phyloP scores from a whole-genome alignment of 352 stramenopile genomes.

The Globisporangium paroecandrum region DNA sequence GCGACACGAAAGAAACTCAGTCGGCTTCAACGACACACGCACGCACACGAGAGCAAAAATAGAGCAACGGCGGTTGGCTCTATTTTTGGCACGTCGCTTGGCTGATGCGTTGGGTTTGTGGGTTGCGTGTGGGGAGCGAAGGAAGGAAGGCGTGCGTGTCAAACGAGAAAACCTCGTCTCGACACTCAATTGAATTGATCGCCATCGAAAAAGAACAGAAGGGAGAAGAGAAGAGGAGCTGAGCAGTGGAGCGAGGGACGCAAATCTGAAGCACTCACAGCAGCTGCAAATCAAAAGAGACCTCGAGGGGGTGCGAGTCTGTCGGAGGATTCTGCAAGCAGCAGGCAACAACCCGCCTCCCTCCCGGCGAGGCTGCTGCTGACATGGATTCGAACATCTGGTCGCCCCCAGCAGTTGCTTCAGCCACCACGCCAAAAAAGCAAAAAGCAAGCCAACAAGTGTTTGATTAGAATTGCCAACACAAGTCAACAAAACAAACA shows the following conservation, averaged over 20 bases:
- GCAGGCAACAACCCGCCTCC: too few species aligned
- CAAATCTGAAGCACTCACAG: too few species aligned
- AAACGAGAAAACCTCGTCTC: not conserved
- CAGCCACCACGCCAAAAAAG: not conserved
- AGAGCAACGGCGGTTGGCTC: not conserved
- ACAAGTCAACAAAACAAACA: not conserved
- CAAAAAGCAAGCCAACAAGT: not conserved
- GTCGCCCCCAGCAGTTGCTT: too few species aligned
- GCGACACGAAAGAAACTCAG: not conserved
- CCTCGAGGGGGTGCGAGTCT: too few species aligned
- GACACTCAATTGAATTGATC: not conserved
- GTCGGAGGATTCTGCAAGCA: too few species aligned
- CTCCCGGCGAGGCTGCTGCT: too few species aligned
- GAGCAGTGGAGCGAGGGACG: too few species aligned
- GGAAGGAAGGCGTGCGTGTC: not conserved
- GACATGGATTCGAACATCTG: too few species aligned
- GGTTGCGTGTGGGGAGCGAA: not conserved
- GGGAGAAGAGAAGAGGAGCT: too few species aligned
- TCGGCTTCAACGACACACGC: not conserved
- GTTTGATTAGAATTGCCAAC: too few species aligned
- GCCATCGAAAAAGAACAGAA: not conserved
- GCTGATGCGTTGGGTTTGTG: not conserved
- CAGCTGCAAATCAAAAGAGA: too few species aligned
- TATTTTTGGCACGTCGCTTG: too few species aligned
- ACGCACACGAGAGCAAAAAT: not conserved